Base-by-base conservation (phyloP, 2,329 filamentous ascomycete genomes). In the Exophiala lecanii-corni region DNA sequence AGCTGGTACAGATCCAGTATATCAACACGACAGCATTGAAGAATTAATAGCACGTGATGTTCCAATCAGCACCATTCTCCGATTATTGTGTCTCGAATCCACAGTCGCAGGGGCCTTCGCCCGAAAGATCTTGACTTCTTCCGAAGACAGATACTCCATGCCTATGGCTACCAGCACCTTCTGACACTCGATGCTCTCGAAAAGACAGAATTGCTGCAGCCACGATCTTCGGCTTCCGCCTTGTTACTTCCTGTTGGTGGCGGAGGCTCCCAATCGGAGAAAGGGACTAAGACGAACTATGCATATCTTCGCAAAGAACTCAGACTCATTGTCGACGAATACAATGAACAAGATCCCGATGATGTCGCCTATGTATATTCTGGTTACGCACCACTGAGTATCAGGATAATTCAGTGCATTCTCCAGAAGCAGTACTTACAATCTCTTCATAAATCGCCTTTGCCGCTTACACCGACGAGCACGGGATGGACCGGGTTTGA, bases 291-390 rank as follows among this genome's bases (percentile, higher is more conserved):
- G 63, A 95, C 89, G 9, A 96, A 97, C 62, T 98, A 96, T 67
- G 82, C 81, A 3, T 86, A 87, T 54, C 71, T 97, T 4, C 84
- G 94, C 41, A 94, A 92, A 62, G 82, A 83, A 48, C 77, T 98
- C 10, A 81, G 84, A 20, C 76, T 98, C 12, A 94, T 96, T 60
- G 84, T 96, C 43, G 92, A 98, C 61, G 92, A 97, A 62, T 91
- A 98, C 28, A 89, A 94, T 60, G 92, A 98, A 64, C 82, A 92
- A 46, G 85, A 94, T 35, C 92, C 92, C 2, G 86, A 92, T 57
- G 92, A 98, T 57, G 83, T 97, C 49, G 85, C 89, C n/a, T 98
- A 98, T 59, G 89, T 96, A 9, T 98, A 97, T 67, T 94, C 87
- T 52, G 94, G 92, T 39, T 98, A 97, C 61, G 92, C 94, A 3